Base-by-base conservation (phyloP, 768 basidiomycete genomes). In the Candolleomyces aberdarensis region DNA sequence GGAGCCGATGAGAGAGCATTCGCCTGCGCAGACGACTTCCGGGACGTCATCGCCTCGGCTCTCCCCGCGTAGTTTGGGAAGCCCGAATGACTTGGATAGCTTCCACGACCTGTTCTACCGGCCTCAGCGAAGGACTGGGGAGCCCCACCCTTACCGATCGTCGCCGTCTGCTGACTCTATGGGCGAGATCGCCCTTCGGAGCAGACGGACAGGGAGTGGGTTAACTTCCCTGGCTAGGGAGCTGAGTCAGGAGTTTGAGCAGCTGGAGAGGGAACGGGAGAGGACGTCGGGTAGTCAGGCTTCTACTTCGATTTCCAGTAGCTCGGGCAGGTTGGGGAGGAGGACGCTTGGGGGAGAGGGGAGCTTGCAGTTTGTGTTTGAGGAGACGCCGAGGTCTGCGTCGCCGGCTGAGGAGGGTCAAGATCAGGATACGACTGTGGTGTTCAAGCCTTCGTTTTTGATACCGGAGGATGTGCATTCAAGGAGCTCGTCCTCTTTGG, bases 91-190 rank as follows among this genome's bases (percentile, higher is more conserved):
- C 63, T 76, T 91, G 7, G 87, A 89, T n/a, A 78, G 82, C 11
- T 92, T 88, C 75, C 83, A 83, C 41, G 87, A 91, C 66, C 75
- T 92, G 8, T 92, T 92, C 72, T 91, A 88, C 69, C 77, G 76
- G 46, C 87, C 87, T 6, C 70, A 65, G 56, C 62, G 62, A 62
- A 64, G 58, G 19, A 52, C 48, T 9, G 32, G 49, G 29, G 53
- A 64, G 29, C n/a, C 22, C 32, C 31, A 61, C 50, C 49, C 54
- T 13, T 47, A 57, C 41, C 48, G 53, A 14, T 66, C 73, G 43
- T 65, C 76, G 10, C 66, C 67, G 48, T 62, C 67, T 9, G 63
- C 66, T 9, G 65, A 67, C 40, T 64, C 70, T 11, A 71, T 76
- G 20, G 78, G 76, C 75, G 78, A 78, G 58, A 56, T 70, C 29